Evolutionary conservation across 225 moss, liverwort and hornwort genomes (phyloP), one percentile per base, ranked within the genome.

Genomic region (Pleurozium schreberi): DNA sequence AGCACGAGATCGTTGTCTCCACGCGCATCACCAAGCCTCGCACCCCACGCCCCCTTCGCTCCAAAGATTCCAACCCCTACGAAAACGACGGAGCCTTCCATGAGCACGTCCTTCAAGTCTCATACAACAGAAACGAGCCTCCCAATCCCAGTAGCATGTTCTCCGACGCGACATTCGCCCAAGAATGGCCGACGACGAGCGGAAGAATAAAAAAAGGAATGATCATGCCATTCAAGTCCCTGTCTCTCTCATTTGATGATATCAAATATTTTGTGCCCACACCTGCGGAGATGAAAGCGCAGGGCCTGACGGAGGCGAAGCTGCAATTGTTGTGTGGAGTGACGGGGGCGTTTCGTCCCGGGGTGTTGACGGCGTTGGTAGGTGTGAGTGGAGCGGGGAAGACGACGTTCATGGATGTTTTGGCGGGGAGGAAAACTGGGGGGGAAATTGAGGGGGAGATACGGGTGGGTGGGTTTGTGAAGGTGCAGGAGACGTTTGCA

Each of bases 331-430:
- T 97, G 82, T 88, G 88, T 52, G 91, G 94, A 21, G 90, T 96
- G 40, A 96, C 94, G 64, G 96, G 97, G 74, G 91, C 94, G 78
- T 97, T 97, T 85, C 91, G 95, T 40, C 97, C 97, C 5, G 95
- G 96, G 14, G 91, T 96, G 40, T 94, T 97, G 53, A 97, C 97
- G n/a, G 97, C 97, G 14, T 84, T 97, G 49, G 90, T 97, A 9
- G 97, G 97, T 17, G 96, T 95, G 47, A 95, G 96, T 84, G 96
- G 97, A 30, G 97, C 96, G 8, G 96, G 96, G 63, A 97, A 96
- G 88, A 96, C 96, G 68, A 97, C 97, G 33, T 89, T 97, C 68
- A 96, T 97, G 96, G 97, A 97, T 52, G 96, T 97, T 9, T 86
- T 96, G 9, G 95, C 96, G 12, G 97, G 97, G 7, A 90, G 97